phyloP scores from a whole-genome alignment of 2,329 filamentous ascomycete species.

The Calonectria pauciramosa region DNA sequence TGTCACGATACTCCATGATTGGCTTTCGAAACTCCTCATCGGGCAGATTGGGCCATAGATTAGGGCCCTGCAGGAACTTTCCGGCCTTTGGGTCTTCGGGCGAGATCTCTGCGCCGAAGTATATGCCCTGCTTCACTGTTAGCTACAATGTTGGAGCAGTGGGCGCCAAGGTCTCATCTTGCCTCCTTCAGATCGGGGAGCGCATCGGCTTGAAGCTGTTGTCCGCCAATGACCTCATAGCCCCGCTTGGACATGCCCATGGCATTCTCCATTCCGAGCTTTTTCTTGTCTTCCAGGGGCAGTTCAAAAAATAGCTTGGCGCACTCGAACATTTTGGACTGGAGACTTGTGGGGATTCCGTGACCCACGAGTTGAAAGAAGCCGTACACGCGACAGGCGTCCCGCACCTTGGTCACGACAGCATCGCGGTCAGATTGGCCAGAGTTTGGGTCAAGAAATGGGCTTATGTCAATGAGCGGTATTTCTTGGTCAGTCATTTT shows the following conservation, averaged over 20 bases:
- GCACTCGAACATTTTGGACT: neutral
- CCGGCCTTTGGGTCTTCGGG: neutral
- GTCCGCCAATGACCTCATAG: neutral
- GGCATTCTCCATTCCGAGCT: neutral
- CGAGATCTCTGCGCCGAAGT: neutral
- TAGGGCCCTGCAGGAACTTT: neutral
- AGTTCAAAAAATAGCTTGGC: neutral
- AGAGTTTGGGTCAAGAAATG: neutral
- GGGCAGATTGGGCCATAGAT: neutral
- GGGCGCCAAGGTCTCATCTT: neutral
- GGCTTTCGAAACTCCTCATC: neutral
- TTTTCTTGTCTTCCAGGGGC: neutral
- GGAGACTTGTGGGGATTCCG: neutral
- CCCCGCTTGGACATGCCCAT: neutral
- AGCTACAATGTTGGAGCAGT: neutral
- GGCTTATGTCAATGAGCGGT: neutral
- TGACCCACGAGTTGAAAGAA: neutral
- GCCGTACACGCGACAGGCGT: neutral
- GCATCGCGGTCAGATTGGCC: neutral
- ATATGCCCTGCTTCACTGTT: neutral
- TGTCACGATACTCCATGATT: neutral
- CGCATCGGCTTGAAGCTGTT: neutral
- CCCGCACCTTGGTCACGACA: neutral
- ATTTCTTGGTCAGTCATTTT: neutral
- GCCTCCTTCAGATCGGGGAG: neutral